Evolutionary conservation across 768 basidiomycete species (phyloP).

Genomic region (Astraeus odoratus): DNA sequence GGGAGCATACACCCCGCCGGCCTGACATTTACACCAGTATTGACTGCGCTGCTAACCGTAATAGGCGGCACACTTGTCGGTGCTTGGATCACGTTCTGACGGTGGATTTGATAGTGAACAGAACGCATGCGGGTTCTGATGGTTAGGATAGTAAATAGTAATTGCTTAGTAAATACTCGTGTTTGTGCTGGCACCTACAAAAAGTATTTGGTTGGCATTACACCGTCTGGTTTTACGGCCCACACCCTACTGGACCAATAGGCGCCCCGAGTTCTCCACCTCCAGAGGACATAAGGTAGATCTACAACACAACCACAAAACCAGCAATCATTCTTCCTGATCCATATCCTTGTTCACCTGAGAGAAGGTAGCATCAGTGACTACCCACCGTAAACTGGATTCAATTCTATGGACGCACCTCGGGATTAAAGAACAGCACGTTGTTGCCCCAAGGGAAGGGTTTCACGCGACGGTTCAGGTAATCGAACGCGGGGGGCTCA

Average conservation of each 20-base stretch:
- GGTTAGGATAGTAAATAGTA: no score
- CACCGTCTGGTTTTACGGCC: no score
- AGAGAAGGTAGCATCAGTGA: slow-evolving; percentile 3
- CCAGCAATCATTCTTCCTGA: slow-evolving; percentile 15
- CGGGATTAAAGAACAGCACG: slow-evolving; percentile 74
- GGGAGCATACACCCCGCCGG: slow-evolving; percentile 9
- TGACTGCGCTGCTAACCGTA: slow-evolving; percentile 24
- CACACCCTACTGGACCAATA: no score
- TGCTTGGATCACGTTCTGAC: slow-evolving; percentile 33
- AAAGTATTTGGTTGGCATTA: neutral
- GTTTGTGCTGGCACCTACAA: neutral
- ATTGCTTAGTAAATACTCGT: no score
- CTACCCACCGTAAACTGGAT: neutral
- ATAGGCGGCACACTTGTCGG: slow-evolving; percentile 29
- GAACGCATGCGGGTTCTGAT: no score
- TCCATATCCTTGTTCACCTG: slow-evolving; percentile 64
- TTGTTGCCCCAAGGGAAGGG: slow-evolving; percentile 86
- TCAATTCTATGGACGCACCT: slow-evolving; percentile 33
- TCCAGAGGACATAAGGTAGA: neutral
- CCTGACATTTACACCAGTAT: slow-evolving; percentile 18
- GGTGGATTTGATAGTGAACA: no score
- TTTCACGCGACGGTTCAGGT: slow-evolving; percentile 68
- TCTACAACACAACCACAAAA: no score
- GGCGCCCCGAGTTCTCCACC: no score
- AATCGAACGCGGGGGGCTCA: slow-evolving; percentile 64